Evolutionary conservation across 805 yeast species (phyloP), one percentile per base, ranked within the genome.

Genomic region (Yarrowia sp.): DNA sequence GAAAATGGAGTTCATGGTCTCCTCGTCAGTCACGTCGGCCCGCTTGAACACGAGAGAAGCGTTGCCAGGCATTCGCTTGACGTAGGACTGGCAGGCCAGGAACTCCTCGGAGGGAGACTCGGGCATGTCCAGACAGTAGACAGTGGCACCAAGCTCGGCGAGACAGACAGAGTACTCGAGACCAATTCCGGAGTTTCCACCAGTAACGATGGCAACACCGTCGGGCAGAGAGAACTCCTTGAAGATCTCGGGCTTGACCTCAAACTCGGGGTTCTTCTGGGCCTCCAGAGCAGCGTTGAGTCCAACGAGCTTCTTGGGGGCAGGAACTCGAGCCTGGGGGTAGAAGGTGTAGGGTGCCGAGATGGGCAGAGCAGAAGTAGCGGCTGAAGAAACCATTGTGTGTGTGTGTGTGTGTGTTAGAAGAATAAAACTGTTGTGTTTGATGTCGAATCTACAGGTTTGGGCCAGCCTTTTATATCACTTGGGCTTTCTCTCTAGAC

Each of bases 11-110:
- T 75, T 70, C 8, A 82, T 74, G 0, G 80, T 78, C 0, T 71
- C 70, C 1, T 78, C 77, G 15, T 85, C 82, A 0, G 88, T 76
- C 5, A 91, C 83, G 75, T 91, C 95, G 0, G 72, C 61, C 77
- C 79, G 19, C 74, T 73, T 26, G 76, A 81, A 53, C 78, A 80
- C 72, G 78, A 77, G 49, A 15, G 78, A 77, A 5, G 72, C 73
- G 16, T 82, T 82, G 76, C 67, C 77, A 55, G 38, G 70, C 67
- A 53, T 74, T 74, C 72, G 61, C 71, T 71, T 73, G 68, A 72
- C 69, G 59, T 66, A 75, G 41, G 70, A 59, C 64, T 69, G 70
- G 63, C 74, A 70, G n/a, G 71, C 72, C 32, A 43, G 65, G 52
- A 74, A 75, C 40, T 75, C 78, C 50, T 55, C 73, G 15, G 76